Evolutionary conservation across 306 rosid species (phyloP), one percentile per base, ranked within the genome.

Genomic region (Quercus cerris): DNA sequence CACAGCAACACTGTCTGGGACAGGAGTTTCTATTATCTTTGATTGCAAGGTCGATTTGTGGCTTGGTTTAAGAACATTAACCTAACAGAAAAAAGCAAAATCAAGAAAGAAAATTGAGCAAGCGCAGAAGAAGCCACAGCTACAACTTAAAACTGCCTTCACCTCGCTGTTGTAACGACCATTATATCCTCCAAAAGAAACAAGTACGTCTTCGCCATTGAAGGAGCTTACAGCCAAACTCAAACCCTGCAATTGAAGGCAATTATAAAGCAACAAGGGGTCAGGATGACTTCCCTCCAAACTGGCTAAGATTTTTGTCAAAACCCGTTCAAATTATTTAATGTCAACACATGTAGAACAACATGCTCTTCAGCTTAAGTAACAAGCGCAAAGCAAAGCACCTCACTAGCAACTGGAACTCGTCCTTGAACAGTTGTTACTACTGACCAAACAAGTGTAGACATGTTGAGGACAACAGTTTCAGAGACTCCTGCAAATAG

Each of bases 331-430:
- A 71, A 56, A 61, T 31, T 57, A 68, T 27, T 76, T 76, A 54
- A 5, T 35, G 68, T 66, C 74, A 52, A n/a, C 7, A 59, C 25
- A 59, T 59, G 9, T 59, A 3, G 23, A 59, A 59, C 20, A 13
- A 22, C 17, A 23, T 3, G 31, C 56, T 33, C 17, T 70, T 22
- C 31, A 70, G 46, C 33, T 27, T 31, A 66, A 58, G 28, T 31
- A 74, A 35, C 27, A n/a, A 81, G 4, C 56, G 78, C 56, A 62
- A 77, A 76, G 27, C 38, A 70, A 70, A 59, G 63, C 86, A 94
- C 97, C 98, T 94, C 97, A 81, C 97, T 94, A 27, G 98, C 97
- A 87, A 94, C 80, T 57, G 97, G 93, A 82, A 92, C 88, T 17
- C 94, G 94, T 75, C 97, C 97, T 87, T 94, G 88, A 85, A 94